Base-by-base conservation (phyloP, 176 grass and related monocot species). In the Zoysia pacifica region DNA sequence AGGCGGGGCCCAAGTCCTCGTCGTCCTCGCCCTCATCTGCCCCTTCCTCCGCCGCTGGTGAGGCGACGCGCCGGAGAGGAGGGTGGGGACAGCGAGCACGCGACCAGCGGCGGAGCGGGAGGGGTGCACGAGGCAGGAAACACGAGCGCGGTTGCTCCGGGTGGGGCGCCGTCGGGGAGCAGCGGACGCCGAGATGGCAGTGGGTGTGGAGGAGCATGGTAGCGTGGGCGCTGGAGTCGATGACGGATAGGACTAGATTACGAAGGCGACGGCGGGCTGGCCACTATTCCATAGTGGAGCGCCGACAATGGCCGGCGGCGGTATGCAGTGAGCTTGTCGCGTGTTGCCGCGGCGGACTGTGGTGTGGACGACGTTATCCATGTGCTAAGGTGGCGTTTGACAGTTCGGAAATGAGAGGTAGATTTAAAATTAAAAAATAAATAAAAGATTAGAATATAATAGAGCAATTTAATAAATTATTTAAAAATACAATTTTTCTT, bases 1-100 rank as follows among this genome's bases (percentile, higher is more conserved):
- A 93, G 7, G 87, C 20, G 5, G 91, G 70, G 37, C n/a, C 81
- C 69, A 88, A 55, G 18, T 86, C 54, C 9, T 75, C 84, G 20
- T 70, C 81, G 36, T 48, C 76, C 6, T 49, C 43, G n/a, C 18
- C 81, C 2, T 19, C 50, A 0, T n/a, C 84, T 4, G 11, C 60
- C 1, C 54, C 43, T 7, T 80, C 66, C 65, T 40, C 67, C 19
- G 28, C 64, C 12, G 52, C 71, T 45, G 71, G 55, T 14, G 66
- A 73, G 41, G 50, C 49, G 9, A 89, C 78, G 55, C 74, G 78
- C 9, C 75, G 78, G 64, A 84, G 62, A 2, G 78, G 77, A 39
- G 48, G 72, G n/a, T 67, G 73, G 35, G 65, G 75, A 39, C 72
- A 4, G 64, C 64, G 78, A 49, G 65, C 51, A 15, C 52, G 67